Percentiles rank a stretch among this genome's conserved stretches.
Conservation (phyloP, 2,329 filamentous ascomycete genomes). For the Cladosporium sphaerospermum region DNA sequence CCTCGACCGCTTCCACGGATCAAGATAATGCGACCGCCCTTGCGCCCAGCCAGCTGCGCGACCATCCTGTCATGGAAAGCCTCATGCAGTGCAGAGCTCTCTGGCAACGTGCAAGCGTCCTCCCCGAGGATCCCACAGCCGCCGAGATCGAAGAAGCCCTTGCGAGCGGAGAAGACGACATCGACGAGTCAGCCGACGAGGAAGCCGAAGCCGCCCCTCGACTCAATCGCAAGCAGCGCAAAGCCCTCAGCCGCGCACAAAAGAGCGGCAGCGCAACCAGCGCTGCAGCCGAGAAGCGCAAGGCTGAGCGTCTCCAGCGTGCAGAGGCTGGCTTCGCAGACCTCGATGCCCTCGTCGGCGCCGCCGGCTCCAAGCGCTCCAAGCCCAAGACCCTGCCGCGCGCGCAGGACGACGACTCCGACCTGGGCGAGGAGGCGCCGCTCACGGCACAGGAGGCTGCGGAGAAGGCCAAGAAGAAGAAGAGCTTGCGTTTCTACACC, state of each 20-base stretch:
- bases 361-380: slow-evolving; percentile 32
- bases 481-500: slow-evolving; percentile 93
- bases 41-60: slow-evolving; percentile 71
- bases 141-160: slow-evolving; percentile 5
- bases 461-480: slow-evolving; percentile 84
- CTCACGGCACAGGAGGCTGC: slow-evolving; percentile 73
- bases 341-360: slow-evolving; percentile 56
- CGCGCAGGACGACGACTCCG: slow-evolving; percentile 56
- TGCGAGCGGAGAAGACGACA: slow-evolving; percentile 2
- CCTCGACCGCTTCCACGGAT: slow-evolving; percentile 61
- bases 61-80: slow-evolving; percentile 86
- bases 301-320: slow-evolving; percentile 47
- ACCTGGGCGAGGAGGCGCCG: slow-evolving; percentile 84
- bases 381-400: slow-evolving; percentile 43
- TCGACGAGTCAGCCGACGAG: background rate
- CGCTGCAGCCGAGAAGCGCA: slow-evolving; percentile 49
- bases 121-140: slow-evolving; percentile 34
- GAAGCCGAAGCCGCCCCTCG: background rate
- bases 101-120: slow-evolving; percentile 67
- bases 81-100: slow-evolving; percentile 72
- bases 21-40: slow-evolving; percentile 52
- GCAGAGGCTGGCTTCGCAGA: slow-evolving; percentile 68
- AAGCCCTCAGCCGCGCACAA: slow-evolving; percentile 39
- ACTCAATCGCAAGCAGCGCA: slow-evolving; percentile 30
- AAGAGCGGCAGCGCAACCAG: slow-evolving; percentile 47